These are phyloP conservation scores for Arachnomyces sp. DNA, from an alignment of 2,329 filamentous ascomycete genomes.

Conservation along the genomic window DNA sequence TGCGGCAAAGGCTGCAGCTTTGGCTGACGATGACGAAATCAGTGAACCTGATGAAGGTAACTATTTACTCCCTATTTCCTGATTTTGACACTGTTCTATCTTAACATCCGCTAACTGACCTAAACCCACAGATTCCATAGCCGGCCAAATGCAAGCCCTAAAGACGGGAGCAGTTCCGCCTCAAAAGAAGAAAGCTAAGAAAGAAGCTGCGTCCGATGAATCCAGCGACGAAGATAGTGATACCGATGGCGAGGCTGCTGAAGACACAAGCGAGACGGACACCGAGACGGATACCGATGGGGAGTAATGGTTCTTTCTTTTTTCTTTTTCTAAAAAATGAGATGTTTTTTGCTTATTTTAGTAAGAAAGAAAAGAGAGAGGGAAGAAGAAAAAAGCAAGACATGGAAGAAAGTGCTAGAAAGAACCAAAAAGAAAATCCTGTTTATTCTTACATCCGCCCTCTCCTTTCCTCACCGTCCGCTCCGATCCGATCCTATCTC, in stretches of 20 bases:
- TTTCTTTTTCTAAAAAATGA: conserved; percentile 5
- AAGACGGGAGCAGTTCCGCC: conserved; percentile 57
- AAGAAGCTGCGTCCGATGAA: conserved; percentile 46
- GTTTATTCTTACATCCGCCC: too few relatives aligned
- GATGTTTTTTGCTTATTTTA: neutral
- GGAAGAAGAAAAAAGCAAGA: too few relatives aligned
- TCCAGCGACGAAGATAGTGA: conserved; percentile 60
- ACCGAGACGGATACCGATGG: conserved; percentile 76
- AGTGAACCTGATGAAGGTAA: conserved; percentile 96
- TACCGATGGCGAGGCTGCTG: conserved; percentile 57
- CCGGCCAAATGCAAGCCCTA: conserved; percentile 81
- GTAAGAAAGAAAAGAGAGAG: neutral
- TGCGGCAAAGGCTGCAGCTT: conserved; percentile 70
- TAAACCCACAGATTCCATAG: conserved; percentile 62
- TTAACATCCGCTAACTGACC: conserved; percentile 19
- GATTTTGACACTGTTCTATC: conserved; percentile 5
- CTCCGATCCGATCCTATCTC: too few relatives aligned
- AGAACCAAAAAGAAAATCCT: too few relatives aligned
- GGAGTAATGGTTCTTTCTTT: conserved; percentile 34
- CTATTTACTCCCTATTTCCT: neutral
- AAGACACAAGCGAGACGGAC: conserved; percentile 50
- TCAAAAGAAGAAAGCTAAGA: conserved; percentile 53
- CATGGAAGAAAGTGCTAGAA: too few relatives aligned
- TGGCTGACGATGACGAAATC: conserved; percentile 86
- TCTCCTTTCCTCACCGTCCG: too few relatives aligned